Evolutionary conservation across 768 basidiomycete species (phyloP).

Genomic region (Leccinum boreale): DNA sequence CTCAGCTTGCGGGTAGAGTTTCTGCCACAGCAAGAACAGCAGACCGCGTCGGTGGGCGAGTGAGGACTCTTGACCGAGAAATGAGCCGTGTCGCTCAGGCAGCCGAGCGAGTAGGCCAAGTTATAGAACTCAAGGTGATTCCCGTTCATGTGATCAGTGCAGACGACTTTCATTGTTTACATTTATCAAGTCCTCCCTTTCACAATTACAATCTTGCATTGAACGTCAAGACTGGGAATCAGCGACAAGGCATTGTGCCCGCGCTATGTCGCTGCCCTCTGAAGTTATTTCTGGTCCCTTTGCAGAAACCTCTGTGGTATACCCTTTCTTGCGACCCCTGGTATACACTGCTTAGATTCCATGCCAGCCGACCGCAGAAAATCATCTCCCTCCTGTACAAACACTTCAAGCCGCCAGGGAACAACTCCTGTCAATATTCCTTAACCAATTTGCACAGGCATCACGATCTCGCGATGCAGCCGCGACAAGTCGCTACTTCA

Average conservation of each 20-base stretch:
- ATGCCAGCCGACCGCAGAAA: conserved; percentile 82
- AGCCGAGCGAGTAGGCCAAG: conserved; percentile 86
- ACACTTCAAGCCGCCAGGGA: conserved; percentile 75
- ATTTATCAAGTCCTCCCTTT: conserved; percentile 57
- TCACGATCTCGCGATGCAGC: conserved; percentile 79
- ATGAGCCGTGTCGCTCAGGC: conserved; percentile 88
- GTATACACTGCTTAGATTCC: neutral
- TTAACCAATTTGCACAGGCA: conserved; percentile 76
- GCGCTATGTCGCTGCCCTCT: conserved; percentile 81
- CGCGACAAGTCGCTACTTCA: conserved; percentile 91
- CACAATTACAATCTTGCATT: conserved; percentile 56
- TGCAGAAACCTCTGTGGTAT: conserved; percentile 82
- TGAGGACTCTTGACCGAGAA: conserved; percentile 86
- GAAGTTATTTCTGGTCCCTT: conserved; percentile 81
- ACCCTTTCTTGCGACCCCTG: conserved; percentile 23
- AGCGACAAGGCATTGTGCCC: conserved; percentile 84
- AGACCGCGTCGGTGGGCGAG: conserved; percentile 88
- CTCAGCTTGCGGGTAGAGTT: conserved; percentile 53
- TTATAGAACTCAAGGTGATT: conserved; percentile 89
- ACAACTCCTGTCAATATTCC: conserved; percentile 73
- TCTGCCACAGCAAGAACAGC: conserved; percentile 74
- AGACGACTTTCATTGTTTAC: conserved; percentile 23
- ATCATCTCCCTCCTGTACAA: conserved; percentile 81
- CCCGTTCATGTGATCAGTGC: conserved; percentile 2
- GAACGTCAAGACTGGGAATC: conserved; percentile 92